Conservation (phyloP, 2,329 filamentous ascomycete species). For the Incumbomyces lentus region DNA sequence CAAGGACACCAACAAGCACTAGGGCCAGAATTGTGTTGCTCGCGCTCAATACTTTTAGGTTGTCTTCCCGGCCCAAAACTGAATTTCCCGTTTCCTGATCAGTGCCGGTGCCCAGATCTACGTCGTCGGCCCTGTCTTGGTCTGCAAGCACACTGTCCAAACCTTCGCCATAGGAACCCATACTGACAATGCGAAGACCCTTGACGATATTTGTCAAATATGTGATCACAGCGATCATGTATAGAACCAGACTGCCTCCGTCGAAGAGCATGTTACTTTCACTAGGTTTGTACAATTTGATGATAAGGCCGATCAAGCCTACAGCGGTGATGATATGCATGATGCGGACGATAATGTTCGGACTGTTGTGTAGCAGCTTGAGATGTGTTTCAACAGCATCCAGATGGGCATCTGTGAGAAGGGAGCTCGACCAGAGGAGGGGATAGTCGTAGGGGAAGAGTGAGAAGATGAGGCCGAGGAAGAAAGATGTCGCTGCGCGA, state of each 20-base stretch:
- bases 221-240: constrained; percentile 78
- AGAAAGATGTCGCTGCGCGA: constrained; percentile 72
- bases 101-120: constrained; percentile 15
- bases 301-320: constrained; percentile 78
- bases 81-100: constrained; percentile 35
- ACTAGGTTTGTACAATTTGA: constrained; percentile 87
- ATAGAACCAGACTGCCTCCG: constrained; percentile 59
- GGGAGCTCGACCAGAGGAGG: constrained; percentile 35
- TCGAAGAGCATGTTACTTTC: constrained; percentile 96
- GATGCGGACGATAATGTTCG: constrained; percentile 83
- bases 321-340: constrained; percentile 87
- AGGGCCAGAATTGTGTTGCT: constrained; percentile 94
- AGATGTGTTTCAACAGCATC: constrained; percentile 82
- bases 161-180: constrained; percentile 50
- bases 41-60: constrained; percentile 77
- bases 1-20: constrained; percentile 80
- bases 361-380: constrained; percentile 79
- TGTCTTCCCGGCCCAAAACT: constrained; percentile 74
- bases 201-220: constrained; percentile 97
- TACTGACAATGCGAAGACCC: constrained; percentile 73
- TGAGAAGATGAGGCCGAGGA: constrained; percentile 95
- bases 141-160: constrained; percentile 6
- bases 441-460: constrained; percentile 74
- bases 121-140: constrained; percentile 29
- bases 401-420: constrained; percentile 53